Percentiles rank a stretch among this genome's conserved stretches.
Evolutionary conservation across 129 eudicot species (phyloP).

Genomic region (Escallonia rubra): DNA sequence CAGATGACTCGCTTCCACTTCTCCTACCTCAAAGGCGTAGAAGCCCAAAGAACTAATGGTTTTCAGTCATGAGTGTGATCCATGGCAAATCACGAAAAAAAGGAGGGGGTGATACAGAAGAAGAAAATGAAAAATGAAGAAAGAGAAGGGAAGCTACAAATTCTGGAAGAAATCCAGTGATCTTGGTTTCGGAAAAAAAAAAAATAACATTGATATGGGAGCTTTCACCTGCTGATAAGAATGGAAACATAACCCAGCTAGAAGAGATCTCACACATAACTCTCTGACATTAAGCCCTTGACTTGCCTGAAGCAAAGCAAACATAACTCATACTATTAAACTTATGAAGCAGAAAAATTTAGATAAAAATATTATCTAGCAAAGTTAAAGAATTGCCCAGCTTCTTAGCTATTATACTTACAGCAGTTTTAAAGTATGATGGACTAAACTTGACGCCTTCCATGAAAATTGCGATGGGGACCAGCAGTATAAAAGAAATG

Average conservation of each 20-base stretch:
- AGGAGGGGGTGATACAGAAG: too few species aligned
- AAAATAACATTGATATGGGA: not conserved
- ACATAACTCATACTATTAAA: constrained; percentile 2
- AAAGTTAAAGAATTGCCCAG: not conserved
- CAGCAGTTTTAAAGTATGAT: constrained; percentile 58
- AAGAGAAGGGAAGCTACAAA: not conserved
- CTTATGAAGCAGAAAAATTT: not conserved
- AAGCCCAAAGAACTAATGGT: too few species aligned
- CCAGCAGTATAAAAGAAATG: constrained; percentile 48
- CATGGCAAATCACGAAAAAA: too few species aligned
- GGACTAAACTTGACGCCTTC: constrained; percentile 86
- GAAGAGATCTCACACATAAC: constrained; percentile 47
- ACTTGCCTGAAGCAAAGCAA: constrained; percentile 45
- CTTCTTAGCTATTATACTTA: constrained; percentile 28
- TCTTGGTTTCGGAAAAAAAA: not conserved
- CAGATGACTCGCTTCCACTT: too few species aligned
- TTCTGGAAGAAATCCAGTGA: not conserved
- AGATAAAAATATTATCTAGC: not conserved
- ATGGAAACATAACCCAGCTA: constrained; percentile 88
- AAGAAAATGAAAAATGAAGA: too few species aligned
- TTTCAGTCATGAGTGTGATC: too few species aligned
- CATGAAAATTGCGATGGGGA: constrained; percentile 50
- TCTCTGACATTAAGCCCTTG: constrained; percentile 64
- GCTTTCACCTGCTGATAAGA: constrained; percentile 77
- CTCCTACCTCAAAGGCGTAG: too few species aligned